Evolutionary conservation across 2,329 filamentous ascomycete species (phyloP), one percentile per base, ranked within the genome.

Genomic region (Aspergillus pseudonomiae): DNA sequence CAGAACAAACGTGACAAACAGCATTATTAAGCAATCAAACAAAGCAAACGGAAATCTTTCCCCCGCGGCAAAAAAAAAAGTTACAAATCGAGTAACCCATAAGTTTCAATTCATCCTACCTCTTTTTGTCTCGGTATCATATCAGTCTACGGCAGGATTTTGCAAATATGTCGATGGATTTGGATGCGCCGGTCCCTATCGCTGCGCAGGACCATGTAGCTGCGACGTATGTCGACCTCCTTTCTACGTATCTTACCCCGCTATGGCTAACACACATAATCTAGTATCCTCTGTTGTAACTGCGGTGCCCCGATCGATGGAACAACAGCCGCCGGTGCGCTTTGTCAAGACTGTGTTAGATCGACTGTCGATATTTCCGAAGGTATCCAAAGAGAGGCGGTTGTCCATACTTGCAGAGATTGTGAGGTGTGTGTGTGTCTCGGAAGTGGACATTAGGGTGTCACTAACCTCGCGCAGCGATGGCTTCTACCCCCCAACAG

Each of bases 311-410:
- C 94, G 45, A 97, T 99, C 74, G 94, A 97, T 79, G 95, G 95
- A 78, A 97, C 93, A 21, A 88, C 89, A 16, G 85, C 92, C 30
- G 89, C 91, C 59, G 93, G 93, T 66, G 94, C 95, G 46, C 89
- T 97, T 62, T 99, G 95, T 82, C 93, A 93, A 79, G 94, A 98
- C 83, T 98, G 95, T 79, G 89, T 98, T 76, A 97, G 96, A 79
- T 87, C 96, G 71, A 96, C 93, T 56, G 88, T 96, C 80, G 95
- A 99, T 80, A 94, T 97, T 70, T 96, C 94, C 30, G 85, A 91
- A 75, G 93, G 93, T 64, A 94, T 98, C 68, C 94, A 93, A 79
- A 88, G 94, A 76, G 95, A 99, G 79, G 93, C 92, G 57, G 91
- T 89, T 34, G 83, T 98, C 59, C 93, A 96, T 80, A 94, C 91